A percentile compares a stretch with the other conserved stretches of the same genome.
Evolutionary conservation across 352 stramenopile species (phyloP).

Genomic region (Aphanomyces stellatus): DNA sequence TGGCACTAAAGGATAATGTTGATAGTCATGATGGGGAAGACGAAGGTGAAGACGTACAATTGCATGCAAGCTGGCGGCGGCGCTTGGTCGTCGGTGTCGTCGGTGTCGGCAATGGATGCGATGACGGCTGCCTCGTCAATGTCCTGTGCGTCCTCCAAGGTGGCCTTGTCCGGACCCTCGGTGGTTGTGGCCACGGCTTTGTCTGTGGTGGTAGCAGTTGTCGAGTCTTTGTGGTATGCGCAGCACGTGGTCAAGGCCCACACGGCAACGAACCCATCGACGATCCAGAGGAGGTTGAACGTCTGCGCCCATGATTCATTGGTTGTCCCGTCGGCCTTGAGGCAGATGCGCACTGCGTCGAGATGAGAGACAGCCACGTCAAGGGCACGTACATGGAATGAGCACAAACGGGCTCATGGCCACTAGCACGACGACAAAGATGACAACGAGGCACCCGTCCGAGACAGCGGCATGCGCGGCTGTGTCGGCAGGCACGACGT

Average conservation of each 20-base stretch:
- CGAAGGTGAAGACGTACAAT: too few relatives aligned
- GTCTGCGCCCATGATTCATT: neutral
- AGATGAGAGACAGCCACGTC: neutral
- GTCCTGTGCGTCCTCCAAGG: too few relatives aligned
- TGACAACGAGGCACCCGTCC: neutral
- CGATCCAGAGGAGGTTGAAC: constrained; percentile 1
- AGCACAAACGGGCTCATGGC: neutral
- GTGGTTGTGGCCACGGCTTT: too few relatives aligned
- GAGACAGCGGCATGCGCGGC: neutral
- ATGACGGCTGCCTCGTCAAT: too few relatives aligned
- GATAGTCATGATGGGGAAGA: too few relatives aligned
- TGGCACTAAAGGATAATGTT: neutral
- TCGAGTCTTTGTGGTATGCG: too few relatives aligned
- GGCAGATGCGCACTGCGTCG: neutral
- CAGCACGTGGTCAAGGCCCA: neutral
- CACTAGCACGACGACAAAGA: neutral
- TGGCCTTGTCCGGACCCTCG: too few relatives aligned
- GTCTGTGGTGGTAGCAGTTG: too few relatives aligned
- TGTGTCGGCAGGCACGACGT: neutral
- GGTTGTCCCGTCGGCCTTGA: neutral
- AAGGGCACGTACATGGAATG: constrained; percentile 5
- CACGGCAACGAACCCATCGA: neutral
- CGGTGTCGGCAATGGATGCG: too few relatives aligned
- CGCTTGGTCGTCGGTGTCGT: too few relatives aligned
- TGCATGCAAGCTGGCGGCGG: too few relatives aligned